phyloP scores from a whole-genome alignment of 177 flowering plant species.

The Vitis hybrid region DNA sequence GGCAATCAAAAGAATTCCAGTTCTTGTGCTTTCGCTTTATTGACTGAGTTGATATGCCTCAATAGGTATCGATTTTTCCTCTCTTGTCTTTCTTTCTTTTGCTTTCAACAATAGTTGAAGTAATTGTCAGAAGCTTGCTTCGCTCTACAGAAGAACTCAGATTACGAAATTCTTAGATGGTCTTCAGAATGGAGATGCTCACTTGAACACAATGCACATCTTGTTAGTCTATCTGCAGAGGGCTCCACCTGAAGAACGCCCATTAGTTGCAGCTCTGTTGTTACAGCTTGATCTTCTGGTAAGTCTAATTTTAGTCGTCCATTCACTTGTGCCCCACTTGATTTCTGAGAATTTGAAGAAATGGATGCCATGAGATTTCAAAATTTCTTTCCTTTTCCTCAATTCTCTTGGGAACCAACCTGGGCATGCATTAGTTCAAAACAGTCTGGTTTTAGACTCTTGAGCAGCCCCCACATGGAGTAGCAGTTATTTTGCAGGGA shows the following conservation, averaged over 20 bases:
- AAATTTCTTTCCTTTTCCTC: neutral
- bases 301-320: slow-evolving; percentile 8
- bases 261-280: slow-evolving; percentile 53
- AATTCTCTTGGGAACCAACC: neutral
- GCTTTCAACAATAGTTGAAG: neutral
- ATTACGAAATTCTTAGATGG: slow-evolving; percentile 37
- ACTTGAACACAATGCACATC: slow-evolving; percentile 58
- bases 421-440: neutral
- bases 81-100: neutral
- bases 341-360: too few species aligned
- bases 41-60: slow-evolving; percentile 55
- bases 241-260: slow-evolving; percentile 58
- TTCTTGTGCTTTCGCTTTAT: slow-evolving; percentile 31
- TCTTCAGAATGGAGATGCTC: slow-evolving; percentile 39
- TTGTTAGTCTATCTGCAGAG: slow-evolving; percentile 46
- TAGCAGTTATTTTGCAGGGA: slow-evolving; percentile 58
- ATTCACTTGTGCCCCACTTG: too few species aligned
- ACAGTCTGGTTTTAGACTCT: slow-evolving; percentile 1
- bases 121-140: neutral
- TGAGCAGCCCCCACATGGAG: slow-evolving; percentile 16
- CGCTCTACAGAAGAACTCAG: slow-evolving; percentile 37
- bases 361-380: too few species aligned
- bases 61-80: slow-evolving; percentile 32
- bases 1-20: slow-evolving; percentile 20
- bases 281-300: slow-evolving; percentile 78